phyloP scores from a whole-genome alignment of 2,329 filamentous ascomycete genomes.

The Neonectria neomacrospora region DNA sequence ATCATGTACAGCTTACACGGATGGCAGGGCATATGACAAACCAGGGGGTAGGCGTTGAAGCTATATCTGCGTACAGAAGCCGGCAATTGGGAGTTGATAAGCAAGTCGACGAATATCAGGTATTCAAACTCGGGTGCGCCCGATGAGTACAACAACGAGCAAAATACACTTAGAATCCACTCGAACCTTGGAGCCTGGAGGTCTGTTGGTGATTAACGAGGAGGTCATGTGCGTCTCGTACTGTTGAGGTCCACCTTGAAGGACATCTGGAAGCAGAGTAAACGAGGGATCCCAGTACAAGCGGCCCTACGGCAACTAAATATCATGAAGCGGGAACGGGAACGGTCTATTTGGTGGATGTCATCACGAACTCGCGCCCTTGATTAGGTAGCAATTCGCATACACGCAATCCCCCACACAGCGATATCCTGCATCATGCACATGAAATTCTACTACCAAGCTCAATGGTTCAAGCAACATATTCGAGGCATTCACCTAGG shows the following conservation, averaged over 20 bases:
- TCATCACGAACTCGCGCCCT: not conserved
- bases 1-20: constrained; percentile 13
- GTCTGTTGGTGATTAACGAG: not conserved
- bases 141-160: constrained; percentile 10
- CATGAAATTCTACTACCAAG: not conserved
- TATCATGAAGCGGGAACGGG: not conserved
- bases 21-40: constrained; percentile 22
- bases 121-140: constrained; percentile 29
- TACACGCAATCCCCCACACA: constrained; percentile 4
- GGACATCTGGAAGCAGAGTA: not conserved
- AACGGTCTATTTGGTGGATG: too few species aligned
- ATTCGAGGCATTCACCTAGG: constrained; percentile 4
- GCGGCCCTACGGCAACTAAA: not conserved
- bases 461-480: not conserved
- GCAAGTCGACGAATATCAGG: constrained; percentile 26
- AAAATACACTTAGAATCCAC: not conserved
- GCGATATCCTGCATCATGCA: not conserved
- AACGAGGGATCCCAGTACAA: not conserved
- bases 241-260: not conserved
- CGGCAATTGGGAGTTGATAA: constrained; percentile 24
- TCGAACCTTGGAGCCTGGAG: not conserved
- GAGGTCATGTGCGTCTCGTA: not conserved
- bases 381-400: not conserved
- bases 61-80: constrained; percentile 14
- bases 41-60: constrained; percentile 29